Base-by-base conservation (phyloP, 495 filamentous ascomycete species). In the Bacidia gigantensis region DNA sequence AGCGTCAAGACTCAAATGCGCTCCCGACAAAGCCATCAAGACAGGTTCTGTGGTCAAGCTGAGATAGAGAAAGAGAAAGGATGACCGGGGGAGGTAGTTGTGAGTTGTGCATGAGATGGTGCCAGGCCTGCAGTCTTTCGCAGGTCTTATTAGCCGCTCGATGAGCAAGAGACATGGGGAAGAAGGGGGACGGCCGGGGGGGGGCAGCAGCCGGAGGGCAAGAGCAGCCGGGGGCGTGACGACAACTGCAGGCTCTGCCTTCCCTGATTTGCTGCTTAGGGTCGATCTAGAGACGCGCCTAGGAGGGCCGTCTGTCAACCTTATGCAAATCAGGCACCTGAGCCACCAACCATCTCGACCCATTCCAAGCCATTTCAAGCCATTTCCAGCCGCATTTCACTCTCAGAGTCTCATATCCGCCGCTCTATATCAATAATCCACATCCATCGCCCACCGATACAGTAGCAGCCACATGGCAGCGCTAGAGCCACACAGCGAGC, bases 241-340 rank as follows among this genome's bases (percentile, higher is more conserved):
- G 42, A 26, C 17, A 51, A 40, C 38, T 40, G 20, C 38, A 51
- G 49, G 32, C 49, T 51, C 12, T 23, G 22, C 49, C 18, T 51
- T 10, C 49, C 29, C 14, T 35, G 29, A 35, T 35, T 35, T 14
- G 29, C 29, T 14, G 7, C 29, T 14, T 35, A 35, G 14, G 29
- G 14, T 14, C 7, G 29, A 5, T 14, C 29, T 35, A 35, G 14
- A 35, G 29, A 35, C 14, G 29, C 29, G 29, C 29, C 29, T 35
- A 35, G 29, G 14, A 35, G 29, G 29, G 7, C 29, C 29, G 29
- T 35, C 29, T 5, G 14, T 5, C 29, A 35, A 35, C 29, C 29
- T 35, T 35, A 35, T 35, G 29, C 29, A 35, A 7, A 14, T 35
- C 29, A 35, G 29, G 14, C 5, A 35, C 29, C 29, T 35, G 7